A percentile compares a stretch with the other conserved stretches of the same genome.
phyloP scores from a whole-genome alignment of 768 basidiomycete genomes.

The Lactarius hatsudake region DNA sequence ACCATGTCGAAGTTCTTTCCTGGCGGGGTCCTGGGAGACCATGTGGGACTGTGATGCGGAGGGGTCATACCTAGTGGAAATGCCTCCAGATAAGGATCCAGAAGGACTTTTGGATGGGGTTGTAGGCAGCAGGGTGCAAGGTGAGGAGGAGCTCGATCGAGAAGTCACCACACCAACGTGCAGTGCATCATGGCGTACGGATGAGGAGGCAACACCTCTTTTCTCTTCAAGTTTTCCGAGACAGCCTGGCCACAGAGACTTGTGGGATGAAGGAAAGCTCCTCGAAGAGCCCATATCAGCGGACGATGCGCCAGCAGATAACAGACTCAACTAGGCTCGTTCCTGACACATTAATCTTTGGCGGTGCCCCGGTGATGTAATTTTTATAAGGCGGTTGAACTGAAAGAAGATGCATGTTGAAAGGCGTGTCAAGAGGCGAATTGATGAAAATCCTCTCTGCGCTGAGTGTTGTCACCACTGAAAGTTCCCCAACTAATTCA shows the following conservation, averaged over 20 bases:
- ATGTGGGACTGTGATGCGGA: constrained; percentile 16
- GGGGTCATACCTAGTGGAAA: neutral
- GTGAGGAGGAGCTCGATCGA: neutral
- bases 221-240: constrained; percentile 18
- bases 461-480: too few relatives aligned
- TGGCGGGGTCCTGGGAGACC: constrained; percentile 6
- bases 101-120: neutral
- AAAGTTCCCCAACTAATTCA: neutral
- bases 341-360: neutral
- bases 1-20: neutral
- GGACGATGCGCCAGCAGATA: neutral
- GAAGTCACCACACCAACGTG: constrained; percentile 4
- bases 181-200: neutral
- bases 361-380: too few relatives aligned
- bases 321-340: neutral
- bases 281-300: neutral
- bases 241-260: neutral
- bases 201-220: constrained; percentile 11
- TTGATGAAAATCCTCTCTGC: too few relatives aligned
- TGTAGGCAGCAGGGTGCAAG: neutral
- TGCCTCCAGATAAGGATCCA: neutral
- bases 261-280: neutral
- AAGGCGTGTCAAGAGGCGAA: too few relatives aligned
- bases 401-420: too few relatives aligned
- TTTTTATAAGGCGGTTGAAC: too few relatives aligned